Evolutionary conservation across 331 rosid species (phyloP).

Genomic region (Erythrophleum ivorense): DNA sequence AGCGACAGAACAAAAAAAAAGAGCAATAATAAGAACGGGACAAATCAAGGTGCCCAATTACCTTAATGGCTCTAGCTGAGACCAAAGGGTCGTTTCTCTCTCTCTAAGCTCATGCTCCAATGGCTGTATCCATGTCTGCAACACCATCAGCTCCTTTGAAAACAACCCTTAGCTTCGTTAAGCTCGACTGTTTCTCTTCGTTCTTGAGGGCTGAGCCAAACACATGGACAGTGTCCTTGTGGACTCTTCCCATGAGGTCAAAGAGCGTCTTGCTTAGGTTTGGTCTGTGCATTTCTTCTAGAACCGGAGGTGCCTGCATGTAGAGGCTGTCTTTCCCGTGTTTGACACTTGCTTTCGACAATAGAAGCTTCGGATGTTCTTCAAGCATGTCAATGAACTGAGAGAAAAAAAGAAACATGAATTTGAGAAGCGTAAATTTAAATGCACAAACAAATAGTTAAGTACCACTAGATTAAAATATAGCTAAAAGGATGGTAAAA

Average conservation of each 20-base stretch:
- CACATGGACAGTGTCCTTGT: constrained; percentile 72
- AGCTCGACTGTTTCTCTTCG: constrained; percentile 59
- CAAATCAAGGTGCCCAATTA: too few relatives aligned
- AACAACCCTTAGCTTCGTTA: constrained; percentile 69
- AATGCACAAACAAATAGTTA: too few relatives aligned
- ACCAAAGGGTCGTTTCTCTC: too few relatives aligned
- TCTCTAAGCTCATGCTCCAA: too few relatives aligned
- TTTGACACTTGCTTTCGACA: constrained; percentile 75
- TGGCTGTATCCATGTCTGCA: constrained; percentile 87
- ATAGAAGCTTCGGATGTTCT: constrained; percentile 69
- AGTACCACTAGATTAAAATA: constrained; percentile 29
- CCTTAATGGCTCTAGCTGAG: too few relatives aligned
- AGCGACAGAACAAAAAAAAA: too few relatives aligned
- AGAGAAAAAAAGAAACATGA: too few relatives aligned
- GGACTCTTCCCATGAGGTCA: constrained; percentile 69
- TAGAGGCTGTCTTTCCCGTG: constrained; percentile 78
- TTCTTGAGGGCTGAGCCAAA: constrained; percentile 63
- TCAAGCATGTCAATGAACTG: constrained; percentile 80
- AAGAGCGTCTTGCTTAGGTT: constrained; percentile 65
- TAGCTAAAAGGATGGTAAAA: too few relatives aligned
- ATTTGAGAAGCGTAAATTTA: too few relatives aligned
- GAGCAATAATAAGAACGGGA: too few relatives aligned
- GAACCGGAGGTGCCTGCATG: constrained; percentile 92
- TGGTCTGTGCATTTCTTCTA: constrained; percentile 92
- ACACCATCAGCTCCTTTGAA: constrained; percentile 84